Evolutionary conservation across 140 eudicot genomes (phyloP), one percentile per base, ranked within the genome.

Genomic region (Senecio squalidus): DNA sequence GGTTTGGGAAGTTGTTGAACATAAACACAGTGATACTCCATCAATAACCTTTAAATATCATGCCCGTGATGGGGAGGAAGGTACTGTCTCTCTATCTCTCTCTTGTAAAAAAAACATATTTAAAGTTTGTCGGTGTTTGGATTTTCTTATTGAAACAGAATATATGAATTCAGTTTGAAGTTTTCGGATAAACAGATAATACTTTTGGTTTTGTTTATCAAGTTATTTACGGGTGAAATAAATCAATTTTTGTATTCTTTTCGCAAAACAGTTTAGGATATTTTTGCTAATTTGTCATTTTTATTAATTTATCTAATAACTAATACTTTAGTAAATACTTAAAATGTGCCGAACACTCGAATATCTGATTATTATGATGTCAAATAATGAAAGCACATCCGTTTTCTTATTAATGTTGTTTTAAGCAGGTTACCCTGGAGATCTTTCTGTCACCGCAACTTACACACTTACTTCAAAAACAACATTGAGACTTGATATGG

Each of bases 61-160:
- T 23, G 76, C 84, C 40, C 79, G 34, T 41, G 98, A 92, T 68
- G 93, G 96, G 18, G 98, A 92, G 72, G 98, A 92, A 92, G 98
- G 97, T 90, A 62, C 21, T 21, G n/a, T n/a, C n/a, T n/a, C n/a
- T n/a, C n/a, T 38, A 55, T 31, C 33, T 57, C 41, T 64, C 68
- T 39, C 56, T 27, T 36, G 43, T n/a, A n/a, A n/a, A 36, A 3
- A 36, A 13, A 2, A 13, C 0, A 9, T 36, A 1, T 36, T 10
- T 44, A 0, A 44, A 2, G 21, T 16, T 44, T 1, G 0, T 8
- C 20, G 50, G 24, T 44, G 50, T 16, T 44, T 44, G 50, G 50
- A 44, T 44, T 13, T 14, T 17, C 17, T 6, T 43, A 11, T 43
- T n/a, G 23, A 3, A 41, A 41, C 9, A 31, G 5, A 31, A 4